Evolutionary conservation across 345 rosid genomes (phyloP), one percentile per base, ranked within the genome.

Genomic region (Kandelia obovata): DNA sequence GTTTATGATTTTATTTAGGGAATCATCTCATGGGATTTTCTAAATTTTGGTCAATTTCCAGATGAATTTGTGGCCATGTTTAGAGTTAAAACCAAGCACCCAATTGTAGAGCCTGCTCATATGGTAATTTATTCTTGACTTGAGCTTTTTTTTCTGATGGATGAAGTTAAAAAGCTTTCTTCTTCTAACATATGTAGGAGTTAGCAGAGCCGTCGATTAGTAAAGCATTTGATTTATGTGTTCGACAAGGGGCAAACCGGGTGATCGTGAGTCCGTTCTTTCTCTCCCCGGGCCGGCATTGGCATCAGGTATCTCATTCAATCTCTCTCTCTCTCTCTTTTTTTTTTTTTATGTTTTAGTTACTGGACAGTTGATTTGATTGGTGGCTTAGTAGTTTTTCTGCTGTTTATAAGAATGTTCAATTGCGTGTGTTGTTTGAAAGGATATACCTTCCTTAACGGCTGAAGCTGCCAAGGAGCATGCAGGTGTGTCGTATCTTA

Each of bases 381-480:
- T 64, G 9, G 28, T 69, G 35, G 17, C 21, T 61, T 27, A 23
- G 11, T 19, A 37, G 37, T 7, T 28, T 31, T 69, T n/a, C 7
- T 68, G 52, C 25, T 6, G 53, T 30, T n/a, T 17, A 39, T 67
- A 34, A 65, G 39, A 27, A 16, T 2, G 53, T 49, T 67, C 58
- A 53, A 27, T 10, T 58, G 9, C 19, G 34, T 10, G 49, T 70
- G 61, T 46, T 51, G 31, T 69, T 74, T 70, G 60, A 35, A 64
- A 93, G 97, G 96, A 94, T 69, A 89, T 91, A 72, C 97, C 97
- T 61, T 80, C 85, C 52, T 79, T 94, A 68, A 83, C 92, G 34
- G 93, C 90, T 79, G 96, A 91, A 85, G 97, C 98, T 78, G 98
- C 97, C 66, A 86, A 83, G 80, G 90, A 88, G 58, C 89, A 84